phyloP scores from a whole-genome alignment of 495 filamentous ascomycete species.

The Tuber umbilicatum region DNA sequence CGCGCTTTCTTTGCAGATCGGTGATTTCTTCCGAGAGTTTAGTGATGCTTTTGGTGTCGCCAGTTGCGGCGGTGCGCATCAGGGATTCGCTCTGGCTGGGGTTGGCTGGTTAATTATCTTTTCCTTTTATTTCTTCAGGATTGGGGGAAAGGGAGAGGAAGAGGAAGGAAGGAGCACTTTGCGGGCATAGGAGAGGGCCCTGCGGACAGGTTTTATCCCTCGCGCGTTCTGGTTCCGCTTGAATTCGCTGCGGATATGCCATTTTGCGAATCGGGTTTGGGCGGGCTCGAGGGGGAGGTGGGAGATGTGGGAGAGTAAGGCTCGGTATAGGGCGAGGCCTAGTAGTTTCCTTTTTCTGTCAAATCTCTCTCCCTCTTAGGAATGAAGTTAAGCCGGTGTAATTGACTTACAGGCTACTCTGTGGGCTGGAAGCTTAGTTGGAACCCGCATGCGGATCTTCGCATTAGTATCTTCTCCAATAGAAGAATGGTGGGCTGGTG shows the following conservation, averaged over 20 bases:
- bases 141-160: neutral
- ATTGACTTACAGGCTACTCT: conserved; percentile 31
- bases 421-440: conserved; percentile 28
- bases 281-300: conserved; percentile 33
- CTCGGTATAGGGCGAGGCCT: conserved; percentile 39
- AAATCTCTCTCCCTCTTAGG: neutral
- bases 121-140: neutral
- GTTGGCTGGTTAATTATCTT: neutral
- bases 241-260: conserved; percentile 22
- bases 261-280: conserved; percentile 17
- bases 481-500: neutral
- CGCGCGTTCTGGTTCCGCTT: conserved; percentile 22
- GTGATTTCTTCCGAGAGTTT: conserved; percentile 15
- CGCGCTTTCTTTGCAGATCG: conserved; percentile 10
- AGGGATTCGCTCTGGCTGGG: conserved; percentile 21
- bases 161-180: conserved; percentile 14
- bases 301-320: conserved; percentile 29
- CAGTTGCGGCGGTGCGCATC: conserved; percentile 25
- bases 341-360: conserved; percentile 7
- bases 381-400: neutral
- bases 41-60: conserved; percentile 12
- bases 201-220: conserved; percentile 16
- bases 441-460: neutral
- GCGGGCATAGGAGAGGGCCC: conserved; percentile 19
- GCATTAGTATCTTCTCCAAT: neutral